phyloP scores from a whole-genome alignment of 345 rosid genomes.

The Lagerstroemia speciosa region DNA sequence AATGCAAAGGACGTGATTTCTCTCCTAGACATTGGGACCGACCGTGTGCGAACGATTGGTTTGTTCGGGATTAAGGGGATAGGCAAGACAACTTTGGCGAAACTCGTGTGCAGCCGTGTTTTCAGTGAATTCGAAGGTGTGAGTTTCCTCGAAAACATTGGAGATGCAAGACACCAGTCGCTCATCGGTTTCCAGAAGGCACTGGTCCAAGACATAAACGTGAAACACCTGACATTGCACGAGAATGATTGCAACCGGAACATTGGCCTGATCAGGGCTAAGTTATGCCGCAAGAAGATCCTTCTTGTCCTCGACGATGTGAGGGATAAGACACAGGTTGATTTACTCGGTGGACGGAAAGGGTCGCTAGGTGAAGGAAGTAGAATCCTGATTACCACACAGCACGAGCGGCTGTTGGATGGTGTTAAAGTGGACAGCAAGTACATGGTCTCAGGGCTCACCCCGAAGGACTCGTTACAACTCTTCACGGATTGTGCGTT shows the following conservation, averaged over 20 bases:
- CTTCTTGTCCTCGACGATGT: slow-evolving; percentile 11
- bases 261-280: not conserved
- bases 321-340: not conserved
- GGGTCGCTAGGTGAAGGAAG: slow-evolving; percentile 1
- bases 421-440: not conserved
- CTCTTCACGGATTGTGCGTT: not conserved
- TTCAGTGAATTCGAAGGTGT: slow-evolving; percentile 7
- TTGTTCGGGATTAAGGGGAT: slow-evolving; percentile 5
- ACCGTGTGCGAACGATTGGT: not conserved
- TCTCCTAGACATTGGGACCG: not conserved
- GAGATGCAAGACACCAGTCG: not conserved
- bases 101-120: not conserved
- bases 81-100: slow-evolving; percentile 11
- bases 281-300: not conserved
- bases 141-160: slow-evolving; percentile 7
- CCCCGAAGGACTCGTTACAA: not conserved
- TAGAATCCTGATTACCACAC: slow-evolving; percentile 11
- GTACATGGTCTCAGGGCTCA: not conserved
- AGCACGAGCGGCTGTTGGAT: not conserved
- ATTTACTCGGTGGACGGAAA: not conserved
- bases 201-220: slow-evolving; percentile 1
- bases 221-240: not conserved
- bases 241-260: not conserved
- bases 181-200: slow-evolving; percentile 3
- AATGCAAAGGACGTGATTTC: not conserved